These are phyloP conservation scores for Lodderomyces theae DNA, from an alignment of 1,139 yeast species.

Conservation along the genomic window DNA sequence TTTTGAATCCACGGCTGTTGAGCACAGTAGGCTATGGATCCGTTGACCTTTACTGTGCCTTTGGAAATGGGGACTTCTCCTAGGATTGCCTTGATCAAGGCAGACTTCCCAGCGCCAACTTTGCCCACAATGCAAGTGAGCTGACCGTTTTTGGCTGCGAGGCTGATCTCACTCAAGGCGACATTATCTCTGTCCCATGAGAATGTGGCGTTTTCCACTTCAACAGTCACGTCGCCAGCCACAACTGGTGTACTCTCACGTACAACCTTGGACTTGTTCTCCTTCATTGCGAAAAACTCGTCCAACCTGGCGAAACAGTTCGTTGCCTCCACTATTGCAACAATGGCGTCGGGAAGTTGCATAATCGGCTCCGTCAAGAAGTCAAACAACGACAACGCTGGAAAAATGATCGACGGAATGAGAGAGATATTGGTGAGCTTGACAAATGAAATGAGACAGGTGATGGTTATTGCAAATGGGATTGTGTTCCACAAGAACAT, in stretches of 20 bases:
- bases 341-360: conserved; percentile 28
- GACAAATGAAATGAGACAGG: conserved; percentile 26
- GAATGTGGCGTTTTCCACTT: conserved; percentile 22
- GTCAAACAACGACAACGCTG: conserved; percentile 35
- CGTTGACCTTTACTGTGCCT: conserved; percentile 19
- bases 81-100: conserved; percentile 57
- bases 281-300: conserved; percentile 31
- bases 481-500: conserved; percentile 34
- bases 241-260: conserved; percentile 13
- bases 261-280: conserved; percentile 18
- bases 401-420: conserved; percentile 36
- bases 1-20: conserved; percentile 43
- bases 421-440: conserved; percentile 22
- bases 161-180: conserved; percentile 53
- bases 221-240: conserved; percentile 18
- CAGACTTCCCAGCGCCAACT: conserved; percentile 82
- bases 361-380: conserved; percentile 34
- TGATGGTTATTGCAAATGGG: conserved; percentile 33
- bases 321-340: conserved; percentile 27
- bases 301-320: conserved; percentile 32
- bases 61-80: conserved; percentile 44
- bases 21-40: conserved; percentile 35
- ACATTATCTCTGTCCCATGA: conserved; percentile 28
- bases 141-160: conserved; percentile 56
- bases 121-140: conserved; percentile 75